These are phyloP conservation scores for Pythium volutum DNA, from an alignment of 352 stramenopile genomes.

Conservation along the genomic window DNA sequence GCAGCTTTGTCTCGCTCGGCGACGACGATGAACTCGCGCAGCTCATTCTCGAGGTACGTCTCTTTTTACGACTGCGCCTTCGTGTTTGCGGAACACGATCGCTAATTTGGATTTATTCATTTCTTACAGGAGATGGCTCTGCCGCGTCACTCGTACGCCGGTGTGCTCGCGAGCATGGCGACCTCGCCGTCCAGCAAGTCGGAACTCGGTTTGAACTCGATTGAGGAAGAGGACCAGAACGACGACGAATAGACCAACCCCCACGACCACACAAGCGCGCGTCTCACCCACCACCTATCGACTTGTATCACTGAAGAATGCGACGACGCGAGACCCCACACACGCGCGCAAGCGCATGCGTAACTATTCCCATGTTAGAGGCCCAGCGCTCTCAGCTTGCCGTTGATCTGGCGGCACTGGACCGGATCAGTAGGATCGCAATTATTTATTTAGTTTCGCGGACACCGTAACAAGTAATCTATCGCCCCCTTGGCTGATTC, in stretches of 20 bases:
- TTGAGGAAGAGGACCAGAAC: conserved; percentile 63
- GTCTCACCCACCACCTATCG: neutral
- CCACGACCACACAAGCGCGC: neutral
- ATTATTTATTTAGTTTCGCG: conserved; percentile 27
- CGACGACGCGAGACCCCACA: conserved; percentile 11
- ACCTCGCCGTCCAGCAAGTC: conserved; percentile 53
- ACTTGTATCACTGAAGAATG: conserved; percentile 24
- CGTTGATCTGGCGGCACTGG: neutral
- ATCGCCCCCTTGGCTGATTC: conserved; percentile 18
- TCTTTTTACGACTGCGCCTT: neutral
- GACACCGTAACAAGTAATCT: conserved; percentile 18
- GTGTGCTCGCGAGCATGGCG: conserved; percentile 58
- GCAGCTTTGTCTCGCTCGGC: conserved; percentile 65
- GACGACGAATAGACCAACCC: conserved; percentile 35
- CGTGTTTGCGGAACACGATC: neutral
- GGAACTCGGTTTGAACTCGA: conserved; percentile 61
- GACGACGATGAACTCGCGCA: conserved; percentile 75
- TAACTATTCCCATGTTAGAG: conserved; percentile 2
- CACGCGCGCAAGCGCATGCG: neutral
- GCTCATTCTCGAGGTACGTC: conserved; percentile 65
- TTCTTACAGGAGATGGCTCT: conserved; percentile 51
- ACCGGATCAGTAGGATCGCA: conserved; percentile 13
- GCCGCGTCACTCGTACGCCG: conserved; percentile 51
- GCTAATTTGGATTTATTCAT: conserved; percentile 1
- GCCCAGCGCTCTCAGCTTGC: neutral